Percentiles rank a stretch among this genome's conserved stretches.
phyloP scores from a whole-genome alignment of 345 rosid genomes.

The Pistacia vera region DNA sequence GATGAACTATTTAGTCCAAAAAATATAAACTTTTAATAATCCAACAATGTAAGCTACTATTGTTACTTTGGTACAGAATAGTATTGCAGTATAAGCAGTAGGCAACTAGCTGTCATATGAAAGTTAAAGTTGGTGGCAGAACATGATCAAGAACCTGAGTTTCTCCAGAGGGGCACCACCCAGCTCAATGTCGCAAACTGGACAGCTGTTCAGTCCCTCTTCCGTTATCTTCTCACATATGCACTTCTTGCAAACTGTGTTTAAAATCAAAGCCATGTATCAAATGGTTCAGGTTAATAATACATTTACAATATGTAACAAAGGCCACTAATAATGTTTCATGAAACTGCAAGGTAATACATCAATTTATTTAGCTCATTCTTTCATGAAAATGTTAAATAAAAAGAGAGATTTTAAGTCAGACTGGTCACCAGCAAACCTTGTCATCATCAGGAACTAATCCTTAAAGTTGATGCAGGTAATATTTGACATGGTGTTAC shows the following conservation, averaged over 20 bases:
- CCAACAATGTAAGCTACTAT: no score
- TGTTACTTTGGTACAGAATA: not conserved
- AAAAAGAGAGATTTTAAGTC: not conserved
- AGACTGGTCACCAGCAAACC: not conserved
- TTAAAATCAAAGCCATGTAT: conserved; percentile 11
- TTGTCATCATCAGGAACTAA: no score
- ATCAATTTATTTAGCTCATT: not conserved
- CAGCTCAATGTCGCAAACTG: conserved; percentile 40
- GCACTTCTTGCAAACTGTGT: conserved; percentile 57
- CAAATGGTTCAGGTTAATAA: not conserved
- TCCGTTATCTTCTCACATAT: conserved; percentile 39
- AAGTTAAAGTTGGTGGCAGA: not conserved
- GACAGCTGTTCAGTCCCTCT: conserved; percentile 37
- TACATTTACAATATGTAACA: not conserved
- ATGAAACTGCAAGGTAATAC: conserved; percentile 1
- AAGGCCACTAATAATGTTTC: not conserved
- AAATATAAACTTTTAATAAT: no score
- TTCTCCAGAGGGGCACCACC: conserved; percentile 50
- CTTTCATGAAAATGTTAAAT: not conserved
- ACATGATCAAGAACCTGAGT: conserved; percentile 42
- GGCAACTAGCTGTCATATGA: not conserved
- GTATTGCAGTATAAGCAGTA: not conserved
- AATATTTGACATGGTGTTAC: no score
- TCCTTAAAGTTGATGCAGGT: no score
- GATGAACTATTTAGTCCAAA: not conserved